Conservation (phyloP, 1,139 yeast species). For the Torulaspora pretoriensis region DNA sequence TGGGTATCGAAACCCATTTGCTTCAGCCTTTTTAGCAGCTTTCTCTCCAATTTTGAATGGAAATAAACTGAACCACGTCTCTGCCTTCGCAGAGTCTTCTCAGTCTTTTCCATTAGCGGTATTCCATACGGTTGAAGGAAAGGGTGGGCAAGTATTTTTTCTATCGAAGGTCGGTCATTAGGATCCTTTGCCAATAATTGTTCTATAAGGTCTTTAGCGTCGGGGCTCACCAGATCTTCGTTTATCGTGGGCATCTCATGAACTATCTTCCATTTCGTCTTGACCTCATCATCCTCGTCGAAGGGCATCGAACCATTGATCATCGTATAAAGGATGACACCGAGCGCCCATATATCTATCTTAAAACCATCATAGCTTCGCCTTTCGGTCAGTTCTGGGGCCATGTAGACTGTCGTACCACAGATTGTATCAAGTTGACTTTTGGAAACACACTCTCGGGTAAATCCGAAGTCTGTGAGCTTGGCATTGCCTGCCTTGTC, state of each 20-base stretch:
- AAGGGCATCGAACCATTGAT: constrained; percentile 88
- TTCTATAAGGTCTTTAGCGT: constrained; percentile 49
- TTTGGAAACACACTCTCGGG: constrained; percentile 64
- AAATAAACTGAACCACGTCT: constrained; percentile 43
- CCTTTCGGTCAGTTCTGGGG: constrained; percentile 73
- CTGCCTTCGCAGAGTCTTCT: constrained; percentile 43
- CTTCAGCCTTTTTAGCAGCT: constrained; percentile 58
- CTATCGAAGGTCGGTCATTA: constrained; percentile 53
- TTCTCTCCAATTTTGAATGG: constrained; percentile 59
- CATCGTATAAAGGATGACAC: constrained; percentile 87
- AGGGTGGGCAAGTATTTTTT: constrained; percentile 59
- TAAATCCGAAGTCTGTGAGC: constrained; percentile 90
- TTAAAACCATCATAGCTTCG: constrained; percentile 75
- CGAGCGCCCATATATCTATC: constrained; percentile 88
- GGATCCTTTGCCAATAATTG: constrained; percentile 66
- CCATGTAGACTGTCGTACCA: constrained; percentile 95
- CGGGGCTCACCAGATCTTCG: constrained; percentile 43
- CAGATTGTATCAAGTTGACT: constrained; percentile 76
- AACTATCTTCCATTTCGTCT: constrained; percentile 58
- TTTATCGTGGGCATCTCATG: constrained; percentile 53
- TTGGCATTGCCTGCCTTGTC: constrained; percentile 69
- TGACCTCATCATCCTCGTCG: constrained; percentile 69
- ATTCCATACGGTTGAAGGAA: constrained; percentile 52
- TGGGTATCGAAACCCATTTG: constrained; percentile 66
- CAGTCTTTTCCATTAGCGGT: constrained; percentile 41